phyloP scores from a whole-genome alignment of 345 rosid genomes.

The Hibiscus mutabilis region DNA sequence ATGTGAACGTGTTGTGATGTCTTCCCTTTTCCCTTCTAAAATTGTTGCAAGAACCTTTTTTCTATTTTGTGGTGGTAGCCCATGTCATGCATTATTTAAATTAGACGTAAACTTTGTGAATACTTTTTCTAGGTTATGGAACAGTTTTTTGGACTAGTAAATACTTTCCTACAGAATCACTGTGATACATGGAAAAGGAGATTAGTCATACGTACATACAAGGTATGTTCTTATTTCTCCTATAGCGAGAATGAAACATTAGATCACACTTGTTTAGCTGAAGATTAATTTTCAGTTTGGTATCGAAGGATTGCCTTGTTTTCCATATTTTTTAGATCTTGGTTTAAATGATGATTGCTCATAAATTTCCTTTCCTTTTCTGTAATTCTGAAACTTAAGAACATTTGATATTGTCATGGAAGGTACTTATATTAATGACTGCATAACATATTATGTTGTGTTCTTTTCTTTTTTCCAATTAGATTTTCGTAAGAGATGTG shows the following conservation, averaged over 20 bases:
- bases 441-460: not conserved
- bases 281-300: not conserved
- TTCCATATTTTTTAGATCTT: conserved; percentile 1
- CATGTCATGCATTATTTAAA: not conserved
- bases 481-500: not conserved
- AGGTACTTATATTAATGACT: not conserved
- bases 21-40: not conserved
- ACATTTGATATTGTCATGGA: not conserved
- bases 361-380: not conserved
- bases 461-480: not conserved
- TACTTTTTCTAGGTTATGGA: conserved; percentile 81
- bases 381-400: not conserved
- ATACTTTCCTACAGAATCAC: conserved; percentile 75
- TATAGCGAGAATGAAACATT: not conserved
- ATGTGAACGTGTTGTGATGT: not conserved
- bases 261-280: not conserved
- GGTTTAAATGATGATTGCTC: not conserved
- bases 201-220: conserved; percentile 81
- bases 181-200: conserved; percentile 89
- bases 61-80: not conserved
- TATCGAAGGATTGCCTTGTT: not conserved
- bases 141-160: conserved; percentile 89
- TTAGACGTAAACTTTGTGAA: not conserved
- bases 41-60: not conserved
- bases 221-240: conserved; percentile 42